Conservation (phyloP, 805 yeast genomes). For the Starmerella bombicola region DNA sequence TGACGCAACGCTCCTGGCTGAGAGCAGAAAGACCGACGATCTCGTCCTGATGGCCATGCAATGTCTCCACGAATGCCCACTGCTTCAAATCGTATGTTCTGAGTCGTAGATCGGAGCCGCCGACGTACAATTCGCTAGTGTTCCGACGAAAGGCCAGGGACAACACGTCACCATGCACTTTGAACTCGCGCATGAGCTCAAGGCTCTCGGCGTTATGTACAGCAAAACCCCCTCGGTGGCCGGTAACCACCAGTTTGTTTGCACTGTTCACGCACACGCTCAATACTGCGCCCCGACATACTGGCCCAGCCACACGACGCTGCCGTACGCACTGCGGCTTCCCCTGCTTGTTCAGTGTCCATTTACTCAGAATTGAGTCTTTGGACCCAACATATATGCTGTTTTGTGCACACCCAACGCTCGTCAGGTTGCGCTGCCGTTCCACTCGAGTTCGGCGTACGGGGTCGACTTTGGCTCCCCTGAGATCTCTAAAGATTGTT, state of each 20-base stretch:
- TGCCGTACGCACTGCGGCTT: conserved; percentile 14
- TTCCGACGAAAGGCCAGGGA: conserved; percentile 66
- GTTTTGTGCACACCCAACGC: conserved; percentile 44
- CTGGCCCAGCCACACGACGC: conserved; percentile 16
- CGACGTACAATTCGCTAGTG: conserved; percentile 76
- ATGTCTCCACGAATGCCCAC: conserved; percentile 74
- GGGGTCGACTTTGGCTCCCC: conserved; percentile 24
- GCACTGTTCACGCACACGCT: conserved; percentile 76
- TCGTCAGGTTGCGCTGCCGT: conserved; percentile 19
- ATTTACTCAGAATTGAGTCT: conserved; percentile 66
- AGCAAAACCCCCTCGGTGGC: conserved; percentile 71
- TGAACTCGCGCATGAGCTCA: conserved; percentile 63
- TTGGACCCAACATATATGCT: conserved; percentile 51
- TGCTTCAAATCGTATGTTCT: conserved; percentile 79
- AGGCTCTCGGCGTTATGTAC: conserved; percentile 78
- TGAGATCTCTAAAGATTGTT: conserved; percentile 40
- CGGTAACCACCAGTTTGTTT: conserved; percentile 81
- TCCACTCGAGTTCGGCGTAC: conserved; percentile 16
- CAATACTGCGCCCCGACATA: conserved; percentile 38
- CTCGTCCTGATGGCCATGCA: conserved; percentile 91
- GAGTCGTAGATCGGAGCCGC: conserved; percentile 84
- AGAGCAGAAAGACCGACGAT: conserved; percentile 73
- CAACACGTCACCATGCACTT: conserved; percentile 61
- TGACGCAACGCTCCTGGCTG: conserved; percentile 80
- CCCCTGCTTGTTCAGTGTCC: conserved; percentile 38